These are phyloP conservation scores for Taxawa tesnikishii DNA, from an alignment of 2,329 filamentous ascomycete species.

Conservation along the genomic window DNA sequence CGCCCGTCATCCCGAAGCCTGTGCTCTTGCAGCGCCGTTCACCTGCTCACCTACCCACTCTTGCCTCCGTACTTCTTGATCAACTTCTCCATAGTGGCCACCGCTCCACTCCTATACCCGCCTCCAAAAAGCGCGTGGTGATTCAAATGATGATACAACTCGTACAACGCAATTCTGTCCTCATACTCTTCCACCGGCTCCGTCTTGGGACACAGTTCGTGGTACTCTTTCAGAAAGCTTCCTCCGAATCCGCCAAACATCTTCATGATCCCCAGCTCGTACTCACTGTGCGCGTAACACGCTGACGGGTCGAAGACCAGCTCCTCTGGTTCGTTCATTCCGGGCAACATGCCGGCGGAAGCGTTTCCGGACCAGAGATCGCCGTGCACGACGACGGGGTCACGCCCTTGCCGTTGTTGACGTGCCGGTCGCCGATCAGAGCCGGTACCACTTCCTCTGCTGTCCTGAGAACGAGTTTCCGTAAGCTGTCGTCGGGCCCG, in stretches of 20 bases:
- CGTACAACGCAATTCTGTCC: conserved; percentile 72
- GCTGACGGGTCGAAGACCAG: conserved; percentile 73
- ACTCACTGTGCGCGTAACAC: conserved; percentile 80
- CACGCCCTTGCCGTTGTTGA: conserved; percentile 49
- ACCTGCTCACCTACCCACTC: too few species aligned
- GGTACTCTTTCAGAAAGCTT: conserved; percentile 66
- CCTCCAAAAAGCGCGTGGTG: conserved; percentile 78
- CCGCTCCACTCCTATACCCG: conserved; percentile 62
- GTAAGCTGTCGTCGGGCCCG: conserved; percentile 51
- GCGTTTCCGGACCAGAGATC: conserved; percentile 92
- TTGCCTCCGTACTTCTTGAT: conserved; percentile 54
- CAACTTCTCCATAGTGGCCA: conserved; percentile 67
- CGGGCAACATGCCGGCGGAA: conserved; percentile 49
- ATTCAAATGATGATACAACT: conserved; percentile 81
- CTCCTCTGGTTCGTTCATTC: conserved; percentile 47
- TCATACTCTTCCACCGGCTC: conserved; percentile 74
- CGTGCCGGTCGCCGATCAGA: conserved; percentile 55
- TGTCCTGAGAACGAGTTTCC: conserved; percentile 51
- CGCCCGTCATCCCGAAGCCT: too few species aligned
- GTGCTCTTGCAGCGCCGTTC: too few species aligned
- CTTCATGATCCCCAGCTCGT: conserved; percentile 83
- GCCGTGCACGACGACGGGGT: conserved; percentile 73
- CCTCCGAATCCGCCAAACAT: conserved; percentile 86
- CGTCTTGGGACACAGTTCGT: conserved; percentile 60
- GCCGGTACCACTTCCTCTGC: conserved; percentile 57